Percentiles rank a stretch among this genome's conserved stretches.
phyloP scores from a whole-genome alignment of 2,329 filamentous ascomycete genomes.

The Neofusicoccum ribis region DNA sequence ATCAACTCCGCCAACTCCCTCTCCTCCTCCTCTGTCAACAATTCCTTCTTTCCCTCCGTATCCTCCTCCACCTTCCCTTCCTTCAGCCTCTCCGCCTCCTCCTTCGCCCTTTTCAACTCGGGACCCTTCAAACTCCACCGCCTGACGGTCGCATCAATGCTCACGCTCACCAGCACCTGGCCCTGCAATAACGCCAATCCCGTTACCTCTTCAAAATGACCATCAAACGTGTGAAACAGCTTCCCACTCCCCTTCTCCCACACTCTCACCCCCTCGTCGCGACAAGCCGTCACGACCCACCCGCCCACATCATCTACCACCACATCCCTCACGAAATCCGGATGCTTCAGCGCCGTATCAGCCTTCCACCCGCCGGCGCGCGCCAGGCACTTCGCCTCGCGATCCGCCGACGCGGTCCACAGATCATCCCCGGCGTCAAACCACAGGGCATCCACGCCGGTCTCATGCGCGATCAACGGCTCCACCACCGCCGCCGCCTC shows the following conservation, averaged over 20 bases:
- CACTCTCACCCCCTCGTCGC: constrained; percentile 87
- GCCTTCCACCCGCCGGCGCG: constrained; percentile 67
- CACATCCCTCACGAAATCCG: constrained; percentile 86
- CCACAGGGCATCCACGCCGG: constrained; percentile 77
- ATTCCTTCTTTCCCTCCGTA: constrained; percentile 48
- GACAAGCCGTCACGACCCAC: constrained; percentile 83
- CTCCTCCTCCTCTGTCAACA: constrained; percentile 78
- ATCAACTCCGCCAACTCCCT: constrained; percentile 88
- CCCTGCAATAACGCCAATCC: constrained; percentile 65
- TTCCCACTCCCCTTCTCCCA: constrained; percentile 77
- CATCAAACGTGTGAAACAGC: constrained; percentile 71
- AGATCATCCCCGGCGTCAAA: constrained; percentile 75
- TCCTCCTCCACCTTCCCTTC: constrained; percentile 49
- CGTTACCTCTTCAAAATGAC: constrained; percentile 93
- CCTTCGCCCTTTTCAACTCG: constrained; percentile 58
- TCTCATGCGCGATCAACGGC: constrained; percentile 79
- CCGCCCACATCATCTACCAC: constrained; percentile 67
- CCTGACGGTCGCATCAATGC: constrained; percentile 86
- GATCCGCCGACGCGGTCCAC: constrained; percentile 93
- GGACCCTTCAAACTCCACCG: constrained; percentile 72
- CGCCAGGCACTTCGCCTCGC: constrained; percentile 77
- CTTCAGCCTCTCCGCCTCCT: constrained; percentile 51
- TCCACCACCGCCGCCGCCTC: constrained; percentile 43
- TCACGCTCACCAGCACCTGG: constrained; percentile 66
- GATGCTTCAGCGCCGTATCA: constrained; percentile 74